phyloP scores from a whole-genome alignment of 2,329 filamentous ascomycete genomes.

The Cadophora luteo-olivacea region DNA sequence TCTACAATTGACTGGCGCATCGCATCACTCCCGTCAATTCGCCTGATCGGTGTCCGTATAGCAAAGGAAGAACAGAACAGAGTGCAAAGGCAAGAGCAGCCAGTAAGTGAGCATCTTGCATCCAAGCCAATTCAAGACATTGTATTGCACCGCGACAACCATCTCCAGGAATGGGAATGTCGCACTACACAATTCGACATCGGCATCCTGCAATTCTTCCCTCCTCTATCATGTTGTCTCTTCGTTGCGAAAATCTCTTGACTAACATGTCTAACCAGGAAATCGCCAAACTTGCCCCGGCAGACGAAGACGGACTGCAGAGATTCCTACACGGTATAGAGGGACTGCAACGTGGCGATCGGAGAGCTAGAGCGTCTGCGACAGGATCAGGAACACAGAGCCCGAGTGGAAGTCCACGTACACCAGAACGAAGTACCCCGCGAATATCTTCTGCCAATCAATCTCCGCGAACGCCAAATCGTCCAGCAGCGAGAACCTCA shows the following conservation, averaged over 20 bases:
- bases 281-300: neutral
- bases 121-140: neutral
- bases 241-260: too few species aligned
- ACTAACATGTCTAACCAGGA: constrained; percentile 4
- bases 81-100: neutral
- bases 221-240: neutral
- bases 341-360: neutral
- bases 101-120: neutral
- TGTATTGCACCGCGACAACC: neutral
- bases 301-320: neutral
- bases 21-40: neutral
- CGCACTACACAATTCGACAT: neutral
- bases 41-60: neutral
- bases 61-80: neutral
- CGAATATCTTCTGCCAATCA: neutral
- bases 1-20: neutral
- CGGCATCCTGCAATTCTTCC: neutral
- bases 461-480: neutral
- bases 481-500: neutral
- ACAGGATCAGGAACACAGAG: neutral
- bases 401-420: neutral
- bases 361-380: neutral
- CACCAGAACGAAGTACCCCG: neutral
- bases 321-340: neutral
- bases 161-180: neutral